A percentile compares a stretch with the other conserved stretches of the same genome.
Conservation (phyloP, 306 rosid species). For the Bauhinia variegata region DNA sequence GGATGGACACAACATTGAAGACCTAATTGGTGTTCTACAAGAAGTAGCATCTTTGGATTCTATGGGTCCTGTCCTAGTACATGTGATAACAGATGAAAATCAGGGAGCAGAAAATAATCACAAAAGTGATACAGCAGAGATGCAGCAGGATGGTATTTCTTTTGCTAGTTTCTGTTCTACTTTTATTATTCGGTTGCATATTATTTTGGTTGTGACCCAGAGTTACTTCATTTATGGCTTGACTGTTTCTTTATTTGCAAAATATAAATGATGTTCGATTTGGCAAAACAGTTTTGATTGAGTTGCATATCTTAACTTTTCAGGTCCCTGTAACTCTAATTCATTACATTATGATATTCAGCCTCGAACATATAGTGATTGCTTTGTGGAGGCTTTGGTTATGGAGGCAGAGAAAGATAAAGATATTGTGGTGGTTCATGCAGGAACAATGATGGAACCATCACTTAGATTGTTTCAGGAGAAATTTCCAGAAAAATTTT, state of each 20-base stretch:
- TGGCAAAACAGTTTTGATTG: constrained; percentile 27
- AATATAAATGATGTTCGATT: no score
- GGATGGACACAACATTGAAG: constrained; percentile 89
- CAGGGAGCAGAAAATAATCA: constrained; percentile 48
- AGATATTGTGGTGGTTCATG: constrained; percentile 84
- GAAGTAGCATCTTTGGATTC: constrained; percentile 91
- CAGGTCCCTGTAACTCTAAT: constrained; percentile 56
- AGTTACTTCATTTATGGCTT: not conserved
- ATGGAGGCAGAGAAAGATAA: constrained; percentile 78
- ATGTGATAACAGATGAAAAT: constrained; percentile 81
- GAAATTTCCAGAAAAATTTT: constrained; percentile 75
- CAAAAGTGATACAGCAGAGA: constrained; percentile 38
- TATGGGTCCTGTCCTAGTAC: constrained; percentile 93
- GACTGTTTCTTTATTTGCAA: constrained; percentile 18
- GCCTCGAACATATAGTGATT: constrained; percentile 69
- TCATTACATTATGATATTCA: constrained; percentile 35
- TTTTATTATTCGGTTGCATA: constrained; percentile 6
- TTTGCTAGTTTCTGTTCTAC: constrained; percentile 12
- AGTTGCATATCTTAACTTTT: constrained; percentile 30
- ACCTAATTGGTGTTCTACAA: constrained; percentile 73
- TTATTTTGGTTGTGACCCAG: constrained; percentile 18
- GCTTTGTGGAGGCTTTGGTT: constrained; percentile 78
- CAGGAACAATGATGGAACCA: constrained; percentile 74
- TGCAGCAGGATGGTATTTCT: constrained; percentile 54
- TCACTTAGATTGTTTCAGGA: constrained; percentile 70